A percentile compares a stretch with the other conserved stretches of the same genome.
Evolutionary conservation across 345 rosid species (phyloP).

Genomic region (Barbarea vulgaris): DNA sequence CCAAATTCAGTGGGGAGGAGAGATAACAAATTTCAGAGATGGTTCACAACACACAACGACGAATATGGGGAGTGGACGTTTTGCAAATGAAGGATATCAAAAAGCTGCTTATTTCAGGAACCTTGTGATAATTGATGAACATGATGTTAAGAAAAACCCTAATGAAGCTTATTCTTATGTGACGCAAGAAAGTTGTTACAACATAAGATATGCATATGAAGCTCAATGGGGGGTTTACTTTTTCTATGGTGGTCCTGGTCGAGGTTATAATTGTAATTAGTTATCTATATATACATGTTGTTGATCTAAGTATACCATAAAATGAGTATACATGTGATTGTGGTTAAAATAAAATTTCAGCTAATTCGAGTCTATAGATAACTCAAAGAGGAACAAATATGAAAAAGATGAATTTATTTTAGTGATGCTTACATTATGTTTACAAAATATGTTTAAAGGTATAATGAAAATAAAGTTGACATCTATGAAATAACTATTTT

Average conservation of each 20-base stretch:
- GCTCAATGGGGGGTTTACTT: background rate
- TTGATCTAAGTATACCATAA: background rate
- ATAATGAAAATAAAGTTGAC: too few relatives aligned
- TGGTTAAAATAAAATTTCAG: too few relatives aligned
- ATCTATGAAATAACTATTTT: too few relatives aligned
- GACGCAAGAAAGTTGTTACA: background rate
- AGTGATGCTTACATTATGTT: background rate
- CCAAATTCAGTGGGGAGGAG: constrained; percentile 51
- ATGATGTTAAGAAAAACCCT: too few relatives aligned
- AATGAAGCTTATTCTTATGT: background rate
- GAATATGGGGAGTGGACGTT: constrained; percentile 56
- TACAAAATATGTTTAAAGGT: too few relatives aligned
- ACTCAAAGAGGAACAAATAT: background rate
- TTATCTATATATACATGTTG: too few relatives aligned
- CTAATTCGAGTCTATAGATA: too few relatives aligned
- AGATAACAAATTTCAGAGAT: constrained; percentile 28
- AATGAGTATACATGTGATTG: background rate
- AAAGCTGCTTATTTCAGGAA: constrained; percentile 44
- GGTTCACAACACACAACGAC: constrained; percentile 42
- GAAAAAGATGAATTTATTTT: too few relatives aligned
- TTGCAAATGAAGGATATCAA: constrained; percentile 44
- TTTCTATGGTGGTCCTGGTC: background rate
- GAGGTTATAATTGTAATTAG: background rate
- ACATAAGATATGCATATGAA: background rate
- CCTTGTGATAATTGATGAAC: constrained; percentile 17